These are phyloP conservation scores for Grosmannia serpens DNA, from an alignment of 2,329 filamentous ascomycete species.

Conservation along the genomic window DNA sequence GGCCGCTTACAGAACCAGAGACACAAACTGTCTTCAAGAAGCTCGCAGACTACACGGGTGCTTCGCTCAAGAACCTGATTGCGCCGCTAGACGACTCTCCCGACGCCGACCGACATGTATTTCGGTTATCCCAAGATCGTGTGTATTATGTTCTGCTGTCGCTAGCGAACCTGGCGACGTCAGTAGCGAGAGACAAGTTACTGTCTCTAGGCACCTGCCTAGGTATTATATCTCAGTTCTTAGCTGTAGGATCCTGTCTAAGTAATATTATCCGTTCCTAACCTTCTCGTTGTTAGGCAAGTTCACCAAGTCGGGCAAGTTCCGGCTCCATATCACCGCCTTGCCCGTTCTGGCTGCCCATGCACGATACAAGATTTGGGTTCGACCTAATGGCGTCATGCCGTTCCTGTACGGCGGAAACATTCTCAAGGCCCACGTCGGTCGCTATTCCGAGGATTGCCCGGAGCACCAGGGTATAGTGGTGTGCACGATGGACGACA, in stretches of 20 bases:
- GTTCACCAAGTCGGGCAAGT: conserved; percentile 94
- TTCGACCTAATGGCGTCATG: conserved; percentile 94
- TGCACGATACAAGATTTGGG: conserved; percentile 93
- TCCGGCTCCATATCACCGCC: conserved; percentile 83
- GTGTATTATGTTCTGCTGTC: conserved; percentile 89
- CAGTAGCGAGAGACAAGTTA: conserved; percentile 68
- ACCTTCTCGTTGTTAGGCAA: conserved; percentile 45
- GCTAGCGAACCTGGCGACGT: conserved; percentile 83
- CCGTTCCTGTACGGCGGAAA: conserved; percentile 93
- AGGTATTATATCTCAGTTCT: conserved; percentile 25
- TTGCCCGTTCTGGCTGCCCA: conserved; percentile 80
- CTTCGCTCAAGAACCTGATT: conserved; percentile 75
- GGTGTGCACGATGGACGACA: conserved; percentile 86
- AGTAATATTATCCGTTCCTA: neutral
- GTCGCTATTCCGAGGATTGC: conserved; percentile 80
- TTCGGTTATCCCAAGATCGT: conserved; percentile 62
- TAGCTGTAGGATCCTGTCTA: neutral
- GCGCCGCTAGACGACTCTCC: conserved; percentile 56
- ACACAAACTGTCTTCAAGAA: conserved; percentile 67
- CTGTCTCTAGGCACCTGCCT: conserved; percentile 84
- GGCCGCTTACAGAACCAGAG: conserved; percentile 16
- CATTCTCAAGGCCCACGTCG: conserved; percentile 59
- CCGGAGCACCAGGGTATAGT: conserved; percentile 89
- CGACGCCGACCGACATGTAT: conserved; percentile 69
- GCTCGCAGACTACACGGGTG: conserved; percentile 86